These are phyloP conservation scores for Aspergillus pseudoglaucus DNA, from an alignment of 2,329 filamentous ascomycete genomes.

Conservation along the genomic window DNA sequence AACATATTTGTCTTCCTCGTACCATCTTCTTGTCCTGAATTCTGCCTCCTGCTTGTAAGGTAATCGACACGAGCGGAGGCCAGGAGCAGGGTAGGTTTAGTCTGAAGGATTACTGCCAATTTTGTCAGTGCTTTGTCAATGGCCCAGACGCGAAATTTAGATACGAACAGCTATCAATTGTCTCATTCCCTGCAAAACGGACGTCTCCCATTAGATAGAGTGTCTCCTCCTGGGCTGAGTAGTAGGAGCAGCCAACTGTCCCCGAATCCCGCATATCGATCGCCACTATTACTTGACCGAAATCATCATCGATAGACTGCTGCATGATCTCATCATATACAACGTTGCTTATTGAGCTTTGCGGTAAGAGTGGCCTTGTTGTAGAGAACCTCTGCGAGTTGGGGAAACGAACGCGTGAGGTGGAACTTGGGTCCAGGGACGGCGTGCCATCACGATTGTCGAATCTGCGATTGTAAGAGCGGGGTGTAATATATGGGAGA, in stretches of 20 bases:
- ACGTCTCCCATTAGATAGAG: slow-evolving; percentile 74
- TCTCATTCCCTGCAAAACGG: slow-evolving; percentile 59
- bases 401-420: background rate
- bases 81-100: slow-evolving; percentile 56
- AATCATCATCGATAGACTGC: slow-evolving; percentile 41
- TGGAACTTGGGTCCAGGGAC: background rate
- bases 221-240: slow-evolving; percentile 61
- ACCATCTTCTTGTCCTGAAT: slow-evolving; percentile 34
- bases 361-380: slow-evolving; percentile 6
- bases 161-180: slow-evolving; percentile 52
- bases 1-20: slow-evolving; percentile 17
- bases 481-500: background rate
- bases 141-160: background rate
- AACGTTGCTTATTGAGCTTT: slow-evolving; percentile 4
- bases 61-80: slow-evolving; percentile 52
- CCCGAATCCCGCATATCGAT: slow-evolving; percentile 66
- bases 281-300: slow-evolving; percentile 71
- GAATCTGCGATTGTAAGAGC: slow-evolving; percentile 1
- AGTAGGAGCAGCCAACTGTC: slow-evolving; percentile 78
- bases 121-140: slow-evolving; percentile 14
- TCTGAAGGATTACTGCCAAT: slow-evolving; percentile 51
- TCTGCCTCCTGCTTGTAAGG: slow-evolving; percentile 31
- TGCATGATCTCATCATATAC: slow-evolving; percentile 23
- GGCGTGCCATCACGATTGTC: background rate
- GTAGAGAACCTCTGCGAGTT: slow-evolving; percentile 4